Evolutionary conservation across 148 eudicot species (phyloP), one percentile per base, ranked within the genome.

Genomic region (Bassia scoparia): DNA sequence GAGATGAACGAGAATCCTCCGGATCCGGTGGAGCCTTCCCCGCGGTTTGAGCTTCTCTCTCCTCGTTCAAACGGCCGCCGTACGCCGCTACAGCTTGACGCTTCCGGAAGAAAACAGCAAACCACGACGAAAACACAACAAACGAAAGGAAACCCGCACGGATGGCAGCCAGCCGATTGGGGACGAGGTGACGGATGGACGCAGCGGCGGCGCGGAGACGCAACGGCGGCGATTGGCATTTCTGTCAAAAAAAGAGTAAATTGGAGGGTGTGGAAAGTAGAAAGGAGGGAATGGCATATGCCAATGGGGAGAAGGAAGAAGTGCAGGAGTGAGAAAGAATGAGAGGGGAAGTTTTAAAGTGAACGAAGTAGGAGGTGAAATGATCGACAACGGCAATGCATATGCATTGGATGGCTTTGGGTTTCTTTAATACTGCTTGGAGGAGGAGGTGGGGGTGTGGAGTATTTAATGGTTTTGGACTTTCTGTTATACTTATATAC

Each of bases 1-100:
- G 75, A 35, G 91, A 73, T n/a, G 81, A 78, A 89, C 4, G 88
- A 72, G 67, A 87, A 94, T 20, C 84, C 84, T 83, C 3, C 87
- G 92, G 75, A 86, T 81, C 67, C 21, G 83, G 87, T 14, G 70
- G 77, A 18, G 50, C 33, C 59, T n/a, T 16, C 49, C 58, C 50
- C 61, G 7, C 52, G 34, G 35, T 52, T 24, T n/a, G n/a, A 12
- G 16, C 12, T 49, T 69, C 59, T 46, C 37, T 62, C 23, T 69
- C 78, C 20, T 71, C 63, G 38, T 68, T 30, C 54, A 77, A 17
- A 3, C n/a, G n/a, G 97, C 96, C 3, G 86, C 88, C 0, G 97
- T 89, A 46, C 93, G 87, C 37, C 91, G 87, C 84, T 85, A 27
- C n/a, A 76, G 77, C 0, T 84, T 81, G 74, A 89, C n/a, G 86